phyloP scores from a whole-genome alignment of 148 eudicot species.

The Camellia sinensis region DNA sequence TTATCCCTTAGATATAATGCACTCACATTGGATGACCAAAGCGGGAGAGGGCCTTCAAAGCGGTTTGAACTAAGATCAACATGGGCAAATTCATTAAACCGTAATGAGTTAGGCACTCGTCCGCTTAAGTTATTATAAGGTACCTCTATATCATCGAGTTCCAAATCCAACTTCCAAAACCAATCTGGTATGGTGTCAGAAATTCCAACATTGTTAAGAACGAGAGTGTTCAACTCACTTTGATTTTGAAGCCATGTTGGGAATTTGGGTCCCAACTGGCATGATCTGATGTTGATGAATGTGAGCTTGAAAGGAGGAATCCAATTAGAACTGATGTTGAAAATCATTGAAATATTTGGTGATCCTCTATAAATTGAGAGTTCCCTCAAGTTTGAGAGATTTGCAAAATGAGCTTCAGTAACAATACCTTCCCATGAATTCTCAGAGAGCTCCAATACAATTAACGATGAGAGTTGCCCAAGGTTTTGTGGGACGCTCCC shows the following conservation, averaged over 20 bases:
- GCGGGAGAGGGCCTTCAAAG: conserved; percentile 25
- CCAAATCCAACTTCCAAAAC: conserved; percentile 19
- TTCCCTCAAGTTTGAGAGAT: conserved; percentile 19
- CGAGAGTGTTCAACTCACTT: no score
- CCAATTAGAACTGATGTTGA: conserved; percentile 21
- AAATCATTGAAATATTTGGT: conserved; percentile 15
- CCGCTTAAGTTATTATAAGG: conserved; percentile 20
- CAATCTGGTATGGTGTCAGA: conserved; percentile 17
- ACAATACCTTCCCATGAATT: conserved; percentile 24
- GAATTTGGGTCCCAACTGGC: no score
- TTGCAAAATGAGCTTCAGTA: neutral
- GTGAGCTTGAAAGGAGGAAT: no score
- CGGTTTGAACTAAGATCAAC: conserved; percentile 22
- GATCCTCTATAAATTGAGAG: neutral
- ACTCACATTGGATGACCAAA: conserved; percentile 15
- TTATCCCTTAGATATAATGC: conserved; percentile 12
- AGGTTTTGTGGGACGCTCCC: neutral
- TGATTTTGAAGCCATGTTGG: no score
- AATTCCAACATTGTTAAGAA: no score
- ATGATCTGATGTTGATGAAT: no score
- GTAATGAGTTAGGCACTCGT: conserved; percentile 14
- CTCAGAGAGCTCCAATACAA: conserved; percentile 11
- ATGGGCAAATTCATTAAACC: neutral
- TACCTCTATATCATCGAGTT: conserved; percentile 12
- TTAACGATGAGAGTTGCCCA: conserved; percentile 16